Evolutionary conservation across 192 early-diverging fungal genomes (phyloP), one percentile per base, ranked within the genome.

Genomic region (Entomortierella parvispora): DNA sequence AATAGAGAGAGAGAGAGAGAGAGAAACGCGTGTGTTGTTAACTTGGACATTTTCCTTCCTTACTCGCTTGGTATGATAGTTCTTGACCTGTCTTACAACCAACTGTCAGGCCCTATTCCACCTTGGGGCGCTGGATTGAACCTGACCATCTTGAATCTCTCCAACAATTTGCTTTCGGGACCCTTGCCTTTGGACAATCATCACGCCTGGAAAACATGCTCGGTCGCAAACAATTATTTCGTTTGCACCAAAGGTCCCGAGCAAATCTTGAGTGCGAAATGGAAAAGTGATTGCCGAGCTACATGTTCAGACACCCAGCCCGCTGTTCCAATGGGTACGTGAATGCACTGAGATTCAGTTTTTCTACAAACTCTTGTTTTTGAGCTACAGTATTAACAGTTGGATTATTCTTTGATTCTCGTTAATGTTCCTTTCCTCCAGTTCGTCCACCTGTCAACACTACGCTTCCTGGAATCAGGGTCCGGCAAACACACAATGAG

Each of bases 191-290:
- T 62, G 18, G 72, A 76, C 28, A 67, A 76, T 11, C 56, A 68
- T 3, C 72, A 68, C 17, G n/a, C 44, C 12, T 76, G 72, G 72
- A 26, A 58, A 1, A 45, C 65, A 25, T 76, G 72, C 22, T 76
- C 72, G 20, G 72, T 76, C 18, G 59, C 72, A 12, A 67, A 50
- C 46, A 76, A 76, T 45, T 76, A 76, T 25, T 76, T 68, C 44
- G 46, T 68, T n/a, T 76, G 72, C 37, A 76, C 60, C 43, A 67
- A 76, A 4, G 72, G 72, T 4, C 72, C 72, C 2, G 72, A 67
- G 17, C 64, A 76, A n/a, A 52, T 76, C 11, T 28, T 76, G n/a
- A 68, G 52, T n/a, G 52, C 57, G 3, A 76, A 62, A 31, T 76
- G 72, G 72, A 68, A 40, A 20, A 32, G 29, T 3, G 59, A 76